A percentile compares a stretch with the other conserved stretches of the same genome.
phyloP scores from a whole-genome alignment of 768 basidiomycete species.

The Omphalotus guepiniiformis region DNA sequence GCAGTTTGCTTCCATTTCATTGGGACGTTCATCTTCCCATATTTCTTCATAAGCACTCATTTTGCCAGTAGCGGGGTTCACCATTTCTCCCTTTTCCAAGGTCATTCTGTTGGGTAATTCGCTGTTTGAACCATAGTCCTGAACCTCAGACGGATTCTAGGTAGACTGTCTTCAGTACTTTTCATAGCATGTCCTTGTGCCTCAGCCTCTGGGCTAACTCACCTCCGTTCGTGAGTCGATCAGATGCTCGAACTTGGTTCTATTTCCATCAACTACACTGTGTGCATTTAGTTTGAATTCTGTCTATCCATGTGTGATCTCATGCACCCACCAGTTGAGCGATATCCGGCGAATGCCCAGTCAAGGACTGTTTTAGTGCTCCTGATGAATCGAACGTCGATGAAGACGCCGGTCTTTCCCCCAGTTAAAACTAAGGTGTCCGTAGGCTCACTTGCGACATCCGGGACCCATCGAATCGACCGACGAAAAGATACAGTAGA shows the following conservation, averaged over 20 bases:
- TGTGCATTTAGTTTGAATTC: not conserved
- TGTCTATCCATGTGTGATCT: too few species aligned
- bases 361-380: constrained; percentile 23
- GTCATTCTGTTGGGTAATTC: constrained; percentile 24
- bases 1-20: constrained; percentile 8
- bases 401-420: constrained; percentile 24
- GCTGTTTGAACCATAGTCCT: constrained; percentile 24
- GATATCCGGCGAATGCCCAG: constrained; percentile 37
- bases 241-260: constrained; percentile 24
- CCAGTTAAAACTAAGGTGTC: constrained; percentile 31
- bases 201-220: too few species aligned
- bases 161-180: not conserved
- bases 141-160: constrained; percentile 16
- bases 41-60: constrained; percentile 28
- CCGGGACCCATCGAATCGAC: constrained; percentile 32
- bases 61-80: constrained; percentile 26
- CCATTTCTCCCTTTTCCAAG: constrained; percentile 29
- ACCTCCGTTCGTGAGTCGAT: constrained; percentile 31
- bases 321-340: constrained; percentile 11
- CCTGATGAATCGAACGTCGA: constrained; percentile 33
- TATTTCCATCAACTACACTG: constrained; percentile 1
- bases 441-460: constrained; percentile 28
- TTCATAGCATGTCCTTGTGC: too few species aligned
- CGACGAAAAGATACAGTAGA: constrained; percentile 6
- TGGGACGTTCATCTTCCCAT: constrained; percentile 28